Evolutionary conservation across 140 eudicot genomes (phyloP).

Genomic region (Ambrosia hybrid): DNA sequence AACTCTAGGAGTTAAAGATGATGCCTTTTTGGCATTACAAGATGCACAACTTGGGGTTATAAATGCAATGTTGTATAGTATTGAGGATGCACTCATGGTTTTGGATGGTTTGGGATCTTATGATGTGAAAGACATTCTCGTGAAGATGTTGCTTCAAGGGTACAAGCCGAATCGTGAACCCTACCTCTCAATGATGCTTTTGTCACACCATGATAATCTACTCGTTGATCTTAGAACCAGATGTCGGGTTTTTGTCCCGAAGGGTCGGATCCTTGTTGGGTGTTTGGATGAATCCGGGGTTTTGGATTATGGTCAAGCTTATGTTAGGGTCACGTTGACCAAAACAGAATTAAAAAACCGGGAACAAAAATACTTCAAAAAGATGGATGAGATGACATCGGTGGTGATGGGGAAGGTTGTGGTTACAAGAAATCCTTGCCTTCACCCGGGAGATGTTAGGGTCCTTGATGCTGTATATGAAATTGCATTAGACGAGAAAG

Average conservation of each 20-base stretch:
- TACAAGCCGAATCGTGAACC: conserved; percentile 76
- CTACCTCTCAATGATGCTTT: conserved; percentile 78
- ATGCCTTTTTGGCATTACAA: conserved; percentile 51
- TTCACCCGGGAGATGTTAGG: conserved; percentile 94
- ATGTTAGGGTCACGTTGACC: conserved; percentile 55
- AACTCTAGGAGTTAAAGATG: conserved; percentile 75
- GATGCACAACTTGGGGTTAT: conserved; percentile 52
- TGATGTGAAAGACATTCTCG: conserved; percentile 52
- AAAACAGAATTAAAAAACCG: conserved; percentile 50
- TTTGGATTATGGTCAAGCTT: conserved; percentile 69
- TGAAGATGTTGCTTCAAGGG: conserved; percentile 75
- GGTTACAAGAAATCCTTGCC: conserved; percentile 90
- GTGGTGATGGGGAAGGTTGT: conserved; percentile 74
- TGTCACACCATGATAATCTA: conserved; percentile 55
- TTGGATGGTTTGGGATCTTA: conserved; percentile 59
- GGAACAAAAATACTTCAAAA: conserved; percentile 48
- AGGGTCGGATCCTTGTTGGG: conserved; percentile 69
- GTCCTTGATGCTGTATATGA: conserved; percentile 84
- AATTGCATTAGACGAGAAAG: conserved; percentile 52
- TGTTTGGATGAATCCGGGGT: conserved; percentile 76
- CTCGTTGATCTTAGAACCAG: conserved; percentile 56
- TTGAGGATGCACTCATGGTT: conserved; percentile 64
- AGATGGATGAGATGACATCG: conserved; percentile 58
- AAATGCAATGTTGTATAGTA: conserved; percentile 54
- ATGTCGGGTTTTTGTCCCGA: conserved; percentile 63